These are phyloP conservation scores for Dicorynia guianensis DNA, from an alignment of 306 rosid genomes.

Conservation along the genomic window DNA sequence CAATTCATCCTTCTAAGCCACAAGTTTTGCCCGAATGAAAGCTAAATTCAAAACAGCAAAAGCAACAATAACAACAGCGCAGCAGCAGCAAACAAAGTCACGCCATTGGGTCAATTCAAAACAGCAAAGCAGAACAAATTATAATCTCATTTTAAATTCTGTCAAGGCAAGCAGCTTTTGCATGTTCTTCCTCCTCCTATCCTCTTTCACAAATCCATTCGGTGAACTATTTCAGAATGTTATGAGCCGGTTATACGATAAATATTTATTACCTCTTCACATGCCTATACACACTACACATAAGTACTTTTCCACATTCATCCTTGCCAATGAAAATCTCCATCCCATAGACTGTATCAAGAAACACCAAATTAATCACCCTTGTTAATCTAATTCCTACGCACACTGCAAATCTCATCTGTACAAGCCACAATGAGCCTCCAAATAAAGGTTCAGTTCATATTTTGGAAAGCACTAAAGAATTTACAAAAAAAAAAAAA, in stretches of 20 bases:
- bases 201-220: not conserved
- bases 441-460: not conserved
- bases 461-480: not conserved
- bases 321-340: not conserved
- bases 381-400: not conserved
- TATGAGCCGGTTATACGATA: not conserved
- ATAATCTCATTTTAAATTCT: too few species aligned
- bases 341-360: not conserved
- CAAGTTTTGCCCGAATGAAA: too few species aligned
- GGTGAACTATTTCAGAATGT: not conserved
- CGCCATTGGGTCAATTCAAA: too few species aligned
- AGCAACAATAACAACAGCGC: too few species aligned
- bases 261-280: not conserved
- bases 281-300: not conserved
- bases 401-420: not conserved
- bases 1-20: too few species aligned
- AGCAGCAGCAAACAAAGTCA: too few species aligned
- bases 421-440: constrained; percentile 6
- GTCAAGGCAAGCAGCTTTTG: too few species aligned
- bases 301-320: not conserved
- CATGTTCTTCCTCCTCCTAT: too few species aligned
- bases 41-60: too few species aligned
- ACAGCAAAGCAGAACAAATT: too few species aligned
- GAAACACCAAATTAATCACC: not conserved
- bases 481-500: not conserved